phyloP scores from a whole-genome alignment of 352 stramenopile genomes.

The Phytophthora constricta region DNA sequence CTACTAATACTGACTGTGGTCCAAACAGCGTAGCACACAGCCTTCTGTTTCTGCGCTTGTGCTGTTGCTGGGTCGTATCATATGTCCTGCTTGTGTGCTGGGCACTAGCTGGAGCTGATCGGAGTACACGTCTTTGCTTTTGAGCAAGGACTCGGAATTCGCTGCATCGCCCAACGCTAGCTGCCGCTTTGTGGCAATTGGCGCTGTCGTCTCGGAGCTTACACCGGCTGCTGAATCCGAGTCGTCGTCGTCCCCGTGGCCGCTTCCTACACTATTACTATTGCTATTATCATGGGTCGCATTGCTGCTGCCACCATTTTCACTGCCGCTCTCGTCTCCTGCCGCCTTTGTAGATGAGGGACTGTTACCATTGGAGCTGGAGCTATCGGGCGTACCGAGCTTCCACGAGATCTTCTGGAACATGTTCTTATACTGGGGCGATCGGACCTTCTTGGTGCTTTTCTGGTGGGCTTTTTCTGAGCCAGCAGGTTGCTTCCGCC shows the following conservation, averaged over 20 bases:
- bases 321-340: conserved; percentile 9
- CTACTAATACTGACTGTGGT: conserved; percentile 40
- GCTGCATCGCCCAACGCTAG: conserved; percentile 59
- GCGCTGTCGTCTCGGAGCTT: conserved; percentile 20
- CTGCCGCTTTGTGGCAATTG: conserved; percentile 63
- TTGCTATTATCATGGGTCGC: conserved; percentile 28
- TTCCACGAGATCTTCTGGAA: conserved; percentile 86
- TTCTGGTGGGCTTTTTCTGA: conserved; percentile 56
- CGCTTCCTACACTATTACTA: conserved; percentile 44
- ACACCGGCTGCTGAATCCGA: conserved; percentile 1
- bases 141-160: conserved; percentile 67
- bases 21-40: conserved; percentile 24
- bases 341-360: conserved; percentile 1
- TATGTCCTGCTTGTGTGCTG: conserved; percentile 22
- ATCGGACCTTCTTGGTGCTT: conserved; percentile 41
- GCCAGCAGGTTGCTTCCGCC: conserved; percentile 43
- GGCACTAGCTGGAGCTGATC: conserved; percentile 71
- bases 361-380: conserved; percentile 19
- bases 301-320: conserved; percentile 14
- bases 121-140: conserved; percentile 76
- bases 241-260: conserved; percentile 14
- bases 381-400: conserved; percentile 26
- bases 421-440: conserved; percentile 77
- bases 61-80: conserved; percentile 34
- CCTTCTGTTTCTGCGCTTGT: conserved; percentile 26